Base-by-base conservation (phyloP, 768 basidiomycete species). In the Daedaleopsis sinensis region DNA sequence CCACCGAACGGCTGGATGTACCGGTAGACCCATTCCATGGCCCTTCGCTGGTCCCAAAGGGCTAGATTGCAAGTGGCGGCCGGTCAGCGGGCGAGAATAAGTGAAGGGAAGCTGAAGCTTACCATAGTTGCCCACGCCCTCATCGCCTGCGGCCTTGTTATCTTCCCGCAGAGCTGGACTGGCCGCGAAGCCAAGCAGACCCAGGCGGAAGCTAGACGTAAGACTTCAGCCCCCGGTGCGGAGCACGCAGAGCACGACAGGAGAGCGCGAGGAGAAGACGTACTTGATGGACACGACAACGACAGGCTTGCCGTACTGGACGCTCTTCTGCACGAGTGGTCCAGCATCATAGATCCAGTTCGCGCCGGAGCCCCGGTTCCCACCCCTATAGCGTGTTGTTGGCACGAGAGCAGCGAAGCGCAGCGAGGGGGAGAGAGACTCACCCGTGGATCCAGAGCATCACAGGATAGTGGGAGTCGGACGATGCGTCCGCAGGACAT, bases 381-480 rank as follows among this genome's bases (percentile, higher is more conserved):
- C 86, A 43, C 91, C 90, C 24, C 90, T 92, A 69, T 19, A 27
- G 18, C 46, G 43, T 52, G 18, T 18, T 21, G 59, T 61, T 47
- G 44, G 59, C 59, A 61, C 50, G 57, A 32, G 51, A 32, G 8
- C 12, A 39, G n/a, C 43, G 2, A 13, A 62, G 23, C 39, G 11
- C 13, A 42, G 11, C 18, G 39, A n/a, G n/a, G n/a, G n/a, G n/a
- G n/a, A n/a, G n/a, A n/a, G 39, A 32, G 35, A 77, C 85, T 47
- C 67, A 92, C 90, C 91, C 91, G 74, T 93, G 91, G n/a, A 93
- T 78, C 91, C 90, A 93, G 48, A 91, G 72, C 90, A 93, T 91
- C 65, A 93, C 90, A 7, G 91, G 91, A 16, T 88, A 63, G 46
- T 77, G 80, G 43, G 88, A 86, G 49, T 77, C 76, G 3, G 80